These are phyloP conservation scores for Euphorbia tirucalli DNA, from an alignment of 345 rosid species.

Conservation along the genomic window DNA sequence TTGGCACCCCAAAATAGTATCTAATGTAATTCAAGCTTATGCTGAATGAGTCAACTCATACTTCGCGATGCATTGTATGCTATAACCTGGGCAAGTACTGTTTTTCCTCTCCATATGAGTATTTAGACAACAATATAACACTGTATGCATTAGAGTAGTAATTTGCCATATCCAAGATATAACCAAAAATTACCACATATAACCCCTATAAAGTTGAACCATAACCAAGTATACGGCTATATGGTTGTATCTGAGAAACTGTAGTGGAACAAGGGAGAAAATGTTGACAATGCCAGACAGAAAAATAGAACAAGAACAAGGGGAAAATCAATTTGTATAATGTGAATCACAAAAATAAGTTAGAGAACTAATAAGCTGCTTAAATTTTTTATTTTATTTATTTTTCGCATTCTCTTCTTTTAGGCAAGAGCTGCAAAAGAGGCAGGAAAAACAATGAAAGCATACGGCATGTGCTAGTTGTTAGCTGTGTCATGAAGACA, in stretches of 20 bases:
- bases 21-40: too few species aligned
- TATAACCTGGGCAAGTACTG: neutral
- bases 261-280: neutral
- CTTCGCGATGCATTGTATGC: neutral
- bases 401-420: neutral
- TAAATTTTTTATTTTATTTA: neutral
- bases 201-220: neutral
- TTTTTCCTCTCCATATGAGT: neutral
- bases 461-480: neutral
- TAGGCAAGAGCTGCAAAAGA: constrained; percentile 1
- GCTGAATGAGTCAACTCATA: neutral
- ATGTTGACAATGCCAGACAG: neutral
- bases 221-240: neutral
- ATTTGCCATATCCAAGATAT: neutral
- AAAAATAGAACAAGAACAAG: neutral
- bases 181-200: neutral
- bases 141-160: neutral
- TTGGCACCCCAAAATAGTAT: constrained; percentile 5
- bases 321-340: neutral
- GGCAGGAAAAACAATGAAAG: constrained; percentile 2
- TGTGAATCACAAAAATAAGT: neutral
- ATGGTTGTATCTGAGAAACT: neutral
- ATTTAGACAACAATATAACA: neutral
- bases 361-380: neutral
- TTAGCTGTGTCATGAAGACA: neutral